phyloP scores from a whole-genome alignment of 805 yeast species.

The Phaffomyces opuntiae region DNA sequence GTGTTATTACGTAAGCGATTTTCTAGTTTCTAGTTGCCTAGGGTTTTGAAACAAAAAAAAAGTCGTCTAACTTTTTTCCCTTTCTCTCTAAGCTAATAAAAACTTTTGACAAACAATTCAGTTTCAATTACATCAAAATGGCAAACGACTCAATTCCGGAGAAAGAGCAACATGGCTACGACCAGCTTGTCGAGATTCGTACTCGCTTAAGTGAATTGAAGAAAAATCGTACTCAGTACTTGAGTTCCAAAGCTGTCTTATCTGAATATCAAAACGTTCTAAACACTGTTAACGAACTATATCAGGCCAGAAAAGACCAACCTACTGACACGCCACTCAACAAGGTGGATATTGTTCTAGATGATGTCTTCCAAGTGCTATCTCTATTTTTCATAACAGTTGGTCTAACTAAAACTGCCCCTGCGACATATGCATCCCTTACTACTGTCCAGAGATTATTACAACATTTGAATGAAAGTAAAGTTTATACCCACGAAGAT shows the following conservation, averaged over 20 bases:
- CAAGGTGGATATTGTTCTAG: slow-evolving; percentile 66
- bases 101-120: not conserved
- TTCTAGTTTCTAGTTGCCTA: too few species aligned
- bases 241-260: slow-evolving; percentile 64
- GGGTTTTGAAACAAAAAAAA: too few species aligned
- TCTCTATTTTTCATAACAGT: slow-evolving; percentile 87
- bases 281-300: slow-evolving; percentile 43
- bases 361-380: slow-evolving; percentile 83
- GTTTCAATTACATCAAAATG: slow-evolving; percentile 1
- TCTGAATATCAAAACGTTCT: slow-evolving; percentile 53
- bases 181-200: slow-evolving; percentile 36
- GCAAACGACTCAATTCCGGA: slow-evolving; percentile 30
- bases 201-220: slow-evolving; percentile 40
- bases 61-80: too few species aligned
- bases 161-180: slow-evolving; percentile 31
- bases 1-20: too few species aligned
- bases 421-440: slow-evolving; percentile 88
- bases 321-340: slow-evolving; percentile 25
- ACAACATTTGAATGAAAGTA: slow-evolving; percentile 74
- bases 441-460: slow-evolving; percentile 80
- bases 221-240: slow-evolving; percentile 56
- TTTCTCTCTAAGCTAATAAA: not conserved
- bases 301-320: slow-evolving; percentile 34
- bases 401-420: slow-evolving; percentile 84
- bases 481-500: slow-evolving; percentile 80